A percentile compares a stretch with the other conserved stretches of the same genome.
These are phyloP conservation scores for Noccaea caerulescens DNA, from an alignment of 345 rosid species.

Conservation along the genomic window DNA sequence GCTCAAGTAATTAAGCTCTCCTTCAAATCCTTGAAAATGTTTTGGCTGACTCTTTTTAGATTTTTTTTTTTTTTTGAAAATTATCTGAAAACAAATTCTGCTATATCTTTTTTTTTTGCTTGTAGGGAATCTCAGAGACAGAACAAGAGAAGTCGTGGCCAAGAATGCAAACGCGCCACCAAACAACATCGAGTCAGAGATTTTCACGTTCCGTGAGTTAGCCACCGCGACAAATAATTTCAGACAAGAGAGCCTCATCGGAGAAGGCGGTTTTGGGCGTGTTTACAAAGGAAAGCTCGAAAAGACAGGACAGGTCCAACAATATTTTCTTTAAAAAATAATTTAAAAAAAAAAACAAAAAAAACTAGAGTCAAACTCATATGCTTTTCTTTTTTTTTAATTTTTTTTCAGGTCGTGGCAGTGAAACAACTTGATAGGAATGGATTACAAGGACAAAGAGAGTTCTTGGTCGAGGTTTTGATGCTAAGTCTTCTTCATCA, in stretches of 20 bases:
- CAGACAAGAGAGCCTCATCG: slow-evolving; percentile 70
- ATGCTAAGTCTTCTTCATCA: slow-evolving; percentile 92
- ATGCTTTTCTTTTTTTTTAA: background rate
- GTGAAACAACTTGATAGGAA: slow-evolving; percentile 92
- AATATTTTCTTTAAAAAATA: background rate
- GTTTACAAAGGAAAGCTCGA: slow-evolving; percentile 83
- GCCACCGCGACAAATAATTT: slow-evolving; percentile 87
- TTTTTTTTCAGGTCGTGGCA: slow-evolving; percentile 67
- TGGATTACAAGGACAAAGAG: slow-evolving; percentile 87
- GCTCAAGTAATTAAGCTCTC: slow-evolving; percentile 32
- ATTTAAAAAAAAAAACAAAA: too few relatives aligned
- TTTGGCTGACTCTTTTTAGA: background rate
- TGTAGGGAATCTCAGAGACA: slow-evolving; percentile 9
- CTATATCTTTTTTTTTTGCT: background rate
- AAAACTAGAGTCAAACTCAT: background rate
- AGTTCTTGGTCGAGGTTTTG: slow-evolving; percentile 89
- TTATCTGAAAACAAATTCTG: background rate
- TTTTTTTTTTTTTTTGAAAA: too few relatives aligned
- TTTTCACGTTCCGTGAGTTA: slow-evolving; percentile 78
- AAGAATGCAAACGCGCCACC: slow-evolving; percentile 15
- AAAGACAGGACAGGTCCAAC: slow-evolving; percentile 51
- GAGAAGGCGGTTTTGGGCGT: slow-evolving; percentile 92
- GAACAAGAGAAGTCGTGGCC: slow-evolving; percentile 2
- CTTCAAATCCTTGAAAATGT: background rate
- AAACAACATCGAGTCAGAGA: slow-evolving; percentile 57